A percentile compares a stretch with the other conserved stretches of the same genome.
phyloP scores from a whole-genome alignment of 176 grass and related monocot species.

The Hordeum marinum region DNA sequence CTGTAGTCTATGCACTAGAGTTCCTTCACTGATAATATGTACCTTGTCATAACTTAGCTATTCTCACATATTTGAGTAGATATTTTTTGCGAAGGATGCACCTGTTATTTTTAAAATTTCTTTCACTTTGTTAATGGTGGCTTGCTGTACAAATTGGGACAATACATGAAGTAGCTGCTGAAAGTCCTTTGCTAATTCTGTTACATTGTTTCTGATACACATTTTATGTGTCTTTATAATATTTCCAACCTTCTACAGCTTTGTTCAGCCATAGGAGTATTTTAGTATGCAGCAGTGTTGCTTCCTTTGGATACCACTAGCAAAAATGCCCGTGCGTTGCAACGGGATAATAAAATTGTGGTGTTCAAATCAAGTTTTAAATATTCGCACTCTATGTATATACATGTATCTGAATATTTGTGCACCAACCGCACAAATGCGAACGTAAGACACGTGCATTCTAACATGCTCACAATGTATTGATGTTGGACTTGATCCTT shows the following conservation, averaged over 20 bases:
- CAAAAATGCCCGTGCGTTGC: too few relatives aligned
- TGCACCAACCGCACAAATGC: too few relatives aligned
- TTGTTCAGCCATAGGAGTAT: not conserved
- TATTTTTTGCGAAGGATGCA: not conserved
- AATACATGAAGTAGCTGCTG: not conserved
- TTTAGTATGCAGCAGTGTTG: not conserved
- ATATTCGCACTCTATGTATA: too few relatives aligned
- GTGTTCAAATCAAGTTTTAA: too few relatives aligned
- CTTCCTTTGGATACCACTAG: conserved; percentile 11
- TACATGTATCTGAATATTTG: too few relatives aligned
- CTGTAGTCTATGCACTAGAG: not conserved
- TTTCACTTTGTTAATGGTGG: not conserved
- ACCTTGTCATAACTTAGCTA: not conserved
- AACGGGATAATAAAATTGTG: too few relatives aligned
- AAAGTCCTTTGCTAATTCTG: conserved; percentile 2
- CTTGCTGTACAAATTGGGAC: not conserved
- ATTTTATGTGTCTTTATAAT: not conserved
- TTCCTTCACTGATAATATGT: not conserved
- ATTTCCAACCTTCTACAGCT: not conserved
- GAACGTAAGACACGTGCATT: too few relatives aligned
- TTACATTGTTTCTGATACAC: not conserved
- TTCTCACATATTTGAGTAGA: conserved; percentile 2
- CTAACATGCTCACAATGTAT: too few relatives aligned
- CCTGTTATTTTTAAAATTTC: not conserved
- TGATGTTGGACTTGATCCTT: too few relatives aligned